Evolutionary conservation across 345 rosid genomes (phyloP), one percentile per base, ranked within the genome.

Genomic region (Camelina hispida): DNA sequence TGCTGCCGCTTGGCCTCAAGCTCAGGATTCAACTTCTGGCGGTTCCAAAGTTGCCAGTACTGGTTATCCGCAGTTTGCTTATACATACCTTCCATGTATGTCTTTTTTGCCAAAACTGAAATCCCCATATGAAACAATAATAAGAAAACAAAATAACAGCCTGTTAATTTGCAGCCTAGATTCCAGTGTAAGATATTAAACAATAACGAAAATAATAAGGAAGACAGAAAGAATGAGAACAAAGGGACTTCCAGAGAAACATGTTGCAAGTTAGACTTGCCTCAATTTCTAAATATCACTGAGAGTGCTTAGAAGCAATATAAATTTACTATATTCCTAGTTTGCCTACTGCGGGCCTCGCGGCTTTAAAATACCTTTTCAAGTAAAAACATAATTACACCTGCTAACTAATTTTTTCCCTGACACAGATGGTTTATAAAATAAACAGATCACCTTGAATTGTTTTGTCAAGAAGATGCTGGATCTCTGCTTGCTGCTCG

Each of bases 21-120:
- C 81, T 89, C 97, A 65, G 91, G 81, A 80, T 87, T 83, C 85
- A 92, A 80, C 85, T 84, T 90, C 83, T 86, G 99, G 76, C 80
- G 85, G 84, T 87, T 87, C 99, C 97, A 92, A 34, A 92, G 86
- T 54, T 95, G 96, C 97, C 90, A 86, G 73, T 90, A 92, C 61
- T 72, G 89, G 62, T 79, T 73, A 78, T 95, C 97, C 59, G 87
- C 86, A 75, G 96, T 87, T 89, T 95, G 99, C 82, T 89, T 90
- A 51, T 87, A 76, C 76, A 90, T 81, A 64, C 92, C 96, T 77
- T 95, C 93, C 76, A 90, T 65, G 63, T 87, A 85, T 79, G 82
- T 75, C 84, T 85, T 90, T 83, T 87, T 89, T 47, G 93, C 93
- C 91, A 90, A 75, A 75, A 86, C 99, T 94, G 87, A 77, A 78